These are phyloP conservation scores for Kwoniella dendrophila DNA, from an alignment of 768 basidiomycete genomes.

Conservation along the genomic window DNA sequence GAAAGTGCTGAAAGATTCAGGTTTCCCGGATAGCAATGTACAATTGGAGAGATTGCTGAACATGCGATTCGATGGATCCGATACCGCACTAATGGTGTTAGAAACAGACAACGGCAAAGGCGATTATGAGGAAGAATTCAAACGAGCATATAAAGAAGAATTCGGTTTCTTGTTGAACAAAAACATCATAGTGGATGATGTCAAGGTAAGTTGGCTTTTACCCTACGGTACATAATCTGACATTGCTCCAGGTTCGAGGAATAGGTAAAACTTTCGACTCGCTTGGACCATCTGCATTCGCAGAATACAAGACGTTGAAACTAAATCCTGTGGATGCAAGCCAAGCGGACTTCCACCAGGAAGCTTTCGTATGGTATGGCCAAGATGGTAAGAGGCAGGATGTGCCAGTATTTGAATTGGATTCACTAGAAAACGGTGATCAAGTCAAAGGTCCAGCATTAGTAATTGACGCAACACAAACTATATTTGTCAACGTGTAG, in stretches of 20 bases:
- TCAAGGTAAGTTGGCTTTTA: conserved; percentile 26
- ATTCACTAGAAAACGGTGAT: conserved; percentile 66
- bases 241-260: conserved; percentile 16
- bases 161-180: conserved; percentile 58
- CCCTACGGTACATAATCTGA: not conserved
- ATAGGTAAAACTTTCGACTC: conserved; percentile 52
- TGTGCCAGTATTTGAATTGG: conserved; percentile 76
- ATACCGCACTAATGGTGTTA: conserved; percentile 83
- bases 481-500: conserved; percentile 72
- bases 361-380: conserved; percentile 41
- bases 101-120: conserved; percentile 67
- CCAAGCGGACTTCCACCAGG: conserved; percentile 31
- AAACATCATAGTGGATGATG: conserved; percentile 55
- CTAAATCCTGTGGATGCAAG: conserved; percentile 57
- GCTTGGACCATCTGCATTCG: conserved; percentile 75
- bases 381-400: conserved; percentile 64
- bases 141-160: conserved; percentile 37
- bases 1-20: conserved; percentile 31
- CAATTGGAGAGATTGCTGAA: conserved; percentile 36
- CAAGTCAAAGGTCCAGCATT: conserved; percentile 73
- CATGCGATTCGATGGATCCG: conserved; percentile 55
- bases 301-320: conserved; percentile 66
- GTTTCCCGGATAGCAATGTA: conserved; percentile 33
- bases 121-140: conserved; percentile 61
- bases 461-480: conserved; percentile 94